These are phyloP conservation scores for Parascedosporium putredinis DNA, from an alignment of 2,329 filamentous ascomycete species.

Conservation along the genomic window DNA sequence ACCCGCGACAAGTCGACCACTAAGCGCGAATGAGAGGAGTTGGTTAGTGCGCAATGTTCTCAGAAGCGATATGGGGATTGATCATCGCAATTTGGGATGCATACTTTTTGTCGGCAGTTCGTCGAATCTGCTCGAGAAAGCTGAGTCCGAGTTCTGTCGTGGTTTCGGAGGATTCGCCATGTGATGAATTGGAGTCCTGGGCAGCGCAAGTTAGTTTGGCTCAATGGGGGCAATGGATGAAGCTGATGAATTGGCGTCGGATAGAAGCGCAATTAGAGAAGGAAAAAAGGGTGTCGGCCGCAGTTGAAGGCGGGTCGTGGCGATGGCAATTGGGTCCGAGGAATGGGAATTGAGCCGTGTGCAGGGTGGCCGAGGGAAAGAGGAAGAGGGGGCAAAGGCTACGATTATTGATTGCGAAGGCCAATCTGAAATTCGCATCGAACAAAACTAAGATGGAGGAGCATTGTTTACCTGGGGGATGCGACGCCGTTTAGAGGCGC, in stretches of 20 bases:
- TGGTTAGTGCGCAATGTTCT: constrained; percentile 12
- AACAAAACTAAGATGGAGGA: constrained; percentile 10
- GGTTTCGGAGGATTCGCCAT: constrained; percentile 52
- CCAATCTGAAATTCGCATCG: constrained; percentile 7
- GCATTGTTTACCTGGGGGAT: constrained; percentile 34
- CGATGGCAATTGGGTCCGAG: background rate
- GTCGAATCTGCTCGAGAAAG: constrained; percentile 65
- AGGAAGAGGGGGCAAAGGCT: background rate
- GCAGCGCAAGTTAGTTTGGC: background rate
- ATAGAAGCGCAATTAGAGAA: no score
- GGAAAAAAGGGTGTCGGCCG: no score
- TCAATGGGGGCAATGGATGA: no score
- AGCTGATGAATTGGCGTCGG: no score
- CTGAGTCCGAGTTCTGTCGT: constrained; percentile 62
- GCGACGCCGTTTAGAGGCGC: constrained; percentile 45
- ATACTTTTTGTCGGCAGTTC: constrained; percentile 74
- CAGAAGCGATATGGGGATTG: background rate
- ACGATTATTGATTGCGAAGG: constrained; percentile 9
- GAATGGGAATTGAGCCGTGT: no score
- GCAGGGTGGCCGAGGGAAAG: background rate
- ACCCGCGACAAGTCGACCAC: constrained; percentile 63
- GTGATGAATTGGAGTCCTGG: background rate
- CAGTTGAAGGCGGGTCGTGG: no score
- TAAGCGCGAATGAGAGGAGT: constrained; percentile 21
- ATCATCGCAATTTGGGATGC: constrained; percentile 18